Conservation (phyloP, 2,329 filamentous ascomycete species). For the Sporothrix inflata region DNA sequence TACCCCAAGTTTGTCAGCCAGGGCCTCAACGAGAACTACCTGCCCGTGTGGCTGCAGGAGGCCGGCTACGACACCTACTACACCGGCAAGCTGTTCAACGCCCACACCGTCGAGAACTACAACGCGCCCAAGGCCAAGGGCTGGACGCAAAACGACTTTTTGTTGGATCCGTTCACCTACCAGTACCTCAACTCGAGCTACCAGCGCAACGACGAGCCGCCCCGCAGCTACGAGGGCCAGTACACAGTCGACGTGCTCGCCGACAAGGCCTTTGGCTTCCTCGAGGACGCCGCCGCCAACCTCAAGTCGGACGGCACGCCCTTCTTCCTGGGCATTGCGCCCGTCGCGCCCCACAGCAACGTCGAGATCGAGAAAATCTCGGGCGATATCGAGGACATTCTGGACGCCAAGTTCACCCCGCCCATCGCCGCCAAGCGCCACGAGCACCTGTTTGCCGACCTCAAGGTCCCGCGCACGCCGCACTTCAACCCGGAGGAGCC, state of each 20-base stretch:
- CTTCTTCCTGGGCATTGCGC: conserved; percentile 69
- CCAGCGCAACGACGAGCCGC: conserved; percentile 58
- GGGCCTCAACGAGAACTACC: conserved; percentile 67
- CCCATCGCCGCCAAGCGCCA: conserved; percentile 65
- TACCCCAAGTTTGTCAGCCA: conserved; percentile 69
- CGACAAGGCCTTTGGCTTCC: conserved; percentile 60
- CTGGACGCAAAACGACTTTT: conserved; percentile 60
- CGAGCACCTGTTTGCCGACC: conserved; percentile 62
- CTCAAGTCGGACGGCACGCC: conserved; percentile 54
- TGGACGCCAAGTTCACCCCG: conserved; percentile 41
- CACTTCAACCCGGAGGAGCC: conserved; percentile 68
- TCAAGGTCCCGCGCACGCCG: conserved; percentile 61
- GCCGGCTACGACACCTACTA: conserved; percentile 74
- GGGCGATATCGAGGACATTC: conserved; percentile 32
- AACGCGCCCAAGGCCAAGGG: conserved; percentile 59
- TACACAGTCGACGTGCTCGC: conserved; percentile 63
- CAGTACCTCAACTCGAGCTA: conserved; percentile 65
- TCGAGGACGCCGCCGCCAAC: conserved; percentile 61
- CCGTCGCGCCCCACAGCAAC: conserved; percentile 68
- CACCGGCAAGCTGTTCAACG: conserved; percentile 73
- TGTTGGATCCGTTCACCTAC: conserved; percentile 66
- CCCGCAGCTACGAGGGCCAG: conserved; percentile 57
- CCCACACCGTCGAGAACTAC: conserved; percentile 64
- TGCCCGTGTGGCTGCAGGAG: conserved; percentile 71
- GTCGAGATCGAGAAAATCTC: conserved; percentile 39